A percentile compares a stretch with the other conserved stretches of the same genome.
These are phyloP conservation scores for Trametes meyenii DNA, from an alignment of 768 basidiomycete species.

Conservation along the genomic window DNA sequence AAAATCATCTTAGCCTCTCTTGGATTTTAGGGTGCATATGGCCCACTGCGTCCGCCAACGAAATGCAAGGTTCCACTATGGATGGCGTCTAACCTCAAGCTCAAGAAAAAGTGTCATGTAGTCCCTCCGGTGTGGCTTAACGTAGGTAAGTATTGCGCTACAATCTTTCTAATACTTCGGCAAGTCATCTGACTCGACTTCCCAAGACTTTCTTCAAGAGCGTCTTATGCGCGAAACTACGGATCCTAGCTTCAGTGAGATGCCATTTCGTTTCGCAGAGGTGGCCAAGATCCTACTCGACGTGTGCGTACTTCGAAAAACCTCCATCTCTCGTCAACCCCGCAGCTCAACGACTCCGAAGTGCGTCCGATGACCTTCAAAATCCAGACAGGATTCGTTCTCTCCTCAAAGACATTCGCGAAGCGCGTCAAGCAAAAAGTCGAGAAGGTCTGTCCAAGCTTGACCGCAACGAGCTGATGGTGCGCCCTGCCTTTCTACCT, in stretches of 20 bases:
- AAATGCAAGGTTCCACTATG: constrained; percentile 89
- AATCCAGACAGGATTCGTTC: constrained; percentile 83
- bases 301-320: constrained; percentile 54
- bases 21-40: constrained; percentile 78
- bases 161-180: no score
- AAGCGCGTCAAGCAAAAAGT: constrained; percentile 93
- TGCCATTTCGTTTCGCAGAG: constrained; percentile 90
- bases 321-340: background rate
- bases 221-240: constrained; percentile 75
- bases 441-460: constrained; percentile 80
- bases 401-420: constrained; percentile 91
- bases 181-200: background rate
- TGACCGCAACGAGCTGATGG: constrained; percentile 81
- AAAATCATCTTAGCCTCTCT: background rate
- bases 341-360: constrained; percentile 34
- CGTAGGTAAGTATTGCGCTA: constrained; percentile 57
- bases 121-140: constrained; percentile 88
- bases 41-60: constrained; percentile 87
- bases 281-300: constrained; percentile 92
- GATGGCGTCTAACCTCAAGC: constrained; percentile 93
- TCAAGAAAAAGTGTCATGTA: constrained; percentile 94
- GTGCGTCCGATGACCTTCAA: constrained; percentile 89
- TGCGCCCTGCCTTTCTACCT: constrained; percentile 39
- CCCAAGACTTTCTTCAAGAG: constrained; percentile 80
- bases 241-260: constrained; percentile 68